These are phyloP conservation scores for Volutella citrinella DNA, from an alignment of 2,329 filamentous ascomycete species.

Conservation along the genomic window DNA sequence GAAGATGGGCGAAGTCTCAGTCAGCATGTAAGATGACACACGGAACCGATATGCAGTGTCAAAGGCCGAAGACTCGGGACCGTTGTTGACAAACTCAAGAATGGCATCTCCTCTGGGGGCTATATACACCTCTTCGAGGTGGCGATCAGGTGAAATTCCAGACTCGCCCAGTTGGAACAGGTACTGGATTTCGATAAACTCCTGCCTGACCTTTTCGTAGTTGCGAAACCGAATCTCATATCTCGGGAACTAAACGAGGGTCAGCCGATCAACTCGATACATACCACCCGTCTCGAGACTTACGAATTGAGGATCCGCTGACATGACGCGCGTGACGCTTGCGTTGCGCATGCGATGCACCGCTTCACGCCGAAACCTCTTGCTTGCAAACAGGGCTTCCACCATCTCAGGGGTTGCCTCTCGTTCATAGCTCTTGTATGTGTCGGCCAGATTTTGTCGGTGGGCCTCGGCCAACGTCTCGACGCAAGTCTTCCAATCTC, in stretches of 20 bases:
- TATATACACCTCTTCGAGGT: constrained; percentile 41
- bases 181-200: constrained; percentile 37
- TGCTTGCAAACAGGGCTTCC: constrained; percentile 41
- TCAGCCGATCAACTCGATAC: constrained; percentile 11
- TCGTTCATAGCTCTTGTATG: constrained; percentile 44
- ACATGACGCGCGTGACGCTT: constrained; percentile 40
- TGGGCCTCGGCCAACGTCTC: constrained; percentile 41
- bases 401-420: constrained; percentile 41
- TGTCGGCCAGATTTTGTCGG: constrained; percentile 38
- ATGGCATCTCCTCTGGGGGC: constrained; percentile 46
- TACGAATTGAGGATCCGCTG: constrained; percentile 42
- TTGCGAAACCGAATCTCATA: constrained; percentile 48
- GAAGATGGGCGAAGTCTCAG: constrained; percentile 52
- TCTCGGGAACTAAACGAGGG: constrained; percentile 33
- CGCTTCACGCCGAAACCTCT: constrained; percentile 38
- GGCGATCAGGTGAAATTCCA: constrained; percentile 36
- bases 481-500: constrained; percentile 43
- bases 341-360: constrained; percentile 46
- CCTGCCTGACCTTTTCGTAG: constrained; percentile 42
- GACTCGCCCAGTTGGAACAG: constrained; percentile 40
- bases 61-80: constrained; percentile 24
- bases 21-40: constrained; percentile 49
- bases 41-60: constrained; percentile 46
- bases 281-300: too few relatives aligned
- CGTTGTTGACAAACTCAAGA: constrained; percentile 48